These are phyloP conservation scores for Tuber brumale DNA, from an alignment of 495 filamentous ascomycete genomes.

Conservation along the genomic window DNA sequence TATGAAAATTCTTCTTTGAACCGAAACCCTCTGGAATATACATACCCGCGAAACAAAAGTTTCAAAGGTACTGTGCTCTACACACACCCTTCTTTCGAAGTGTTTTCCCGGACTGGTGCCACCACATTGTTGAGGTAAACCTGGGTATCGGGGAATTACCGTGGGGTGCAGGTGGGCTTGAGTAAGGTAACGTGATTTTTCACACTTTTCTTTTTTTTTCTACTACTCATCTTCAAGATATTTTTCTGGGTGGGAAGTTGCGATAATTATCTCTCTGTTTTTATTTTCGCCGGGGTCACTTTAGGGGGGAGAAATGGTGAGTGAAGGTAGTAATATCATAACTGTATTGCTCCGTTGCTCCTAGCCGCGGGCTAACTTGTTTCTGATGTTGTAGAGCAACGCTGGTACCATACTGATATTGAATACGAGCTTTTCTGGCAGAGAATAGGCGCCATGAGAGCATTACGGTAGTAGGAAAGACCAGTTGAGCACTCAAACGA, in stretches of 20 bases:
- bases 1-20: slow-evolving; percentile 1
- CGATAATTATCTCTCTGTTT: not conserved
- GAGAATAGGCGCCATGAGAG: not conserved
- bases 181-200: not conserved
- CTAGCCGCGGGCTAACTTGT: not conserved
- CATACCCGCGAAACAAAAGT: slow-evolving; percentile 1
- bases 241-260: not conserved
- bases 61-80: not conserved
- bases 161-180: not conserved
- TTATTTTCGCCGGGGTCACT: not conserved
- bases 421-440: not conserved
- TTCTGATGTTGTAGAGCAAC: not conserved
- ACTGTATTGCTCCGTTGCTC: not conserved
- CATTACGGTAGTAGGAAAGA: not conserved
- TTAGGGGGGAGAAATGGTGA: not conserved
- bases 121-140: not conserved
- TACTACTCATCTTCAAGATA: not conserved
- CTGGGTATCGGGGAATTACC: not conserved
- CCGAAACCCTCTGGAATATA: not conserved
- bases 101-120: not conserved
- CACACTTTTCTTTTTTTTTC: not conserved
- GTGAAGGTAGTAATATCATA: not conserved
- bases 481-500: not conserved
- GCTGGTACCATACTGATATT: not conserved
- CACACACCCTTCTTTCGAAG: not conserved